Evolutionary conservation across 495 filamentous ascomycete species (phyloP).

Genomic region (Glutinoglossum americanum): DNA sequence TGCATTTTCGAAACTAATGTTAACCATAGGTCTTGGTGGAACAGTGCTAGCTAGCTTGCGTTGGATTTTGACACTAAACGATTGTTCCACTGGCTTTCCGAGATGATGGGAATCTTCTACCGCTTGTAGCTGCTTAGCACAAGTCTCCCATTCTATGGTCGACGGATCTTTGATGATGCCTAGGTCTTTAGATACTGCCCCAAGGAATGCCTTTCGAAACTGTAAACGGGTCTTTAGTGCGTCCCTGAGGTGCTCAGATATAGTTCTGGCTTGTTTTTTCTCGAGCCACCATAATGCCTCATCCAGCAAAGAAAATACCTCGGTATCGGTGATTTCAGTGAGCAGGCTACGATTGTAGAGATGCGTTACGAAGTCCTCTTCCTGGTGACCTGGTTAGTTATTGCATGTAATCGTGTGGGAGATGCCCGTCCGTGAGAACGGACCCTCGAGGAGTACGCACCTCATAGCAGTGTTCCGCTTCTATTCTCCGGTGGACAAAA

Average conservation of each 20-base stretch:
- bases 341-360: slow-evolving; percentile 65
- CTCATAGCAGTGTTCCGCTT: slow-evolving; percentile 69
- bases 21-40: slow-evolving; percentile 75
- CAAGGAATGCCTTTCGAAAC: slow-evolving; percentile 41
- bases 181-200: slow-evolving; percentile 24
- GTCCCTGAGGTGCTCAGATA: slow-evolving; percentile 27
- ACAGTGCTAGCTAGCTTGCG: slow-evolving; percentile 76
- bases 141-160: slow-evolving; percentile 20
- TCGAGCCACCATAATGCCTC: slow-evolving; percentile 35
- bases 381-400: slow-evolving; percentile 24
- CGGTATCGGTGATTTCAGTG: slow-evolving; percentile 31
- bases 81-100: slow-evolving; percentile 44
- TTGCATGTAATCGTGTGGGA: neutral
- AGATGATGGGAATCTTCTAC: slow-evolving; percentile 34
- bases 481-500: slow-evolving; percentile 52
- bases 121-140: slow-evolving; percentile 23
- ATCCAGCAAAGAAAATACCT: slow-evolving; percentile 37
- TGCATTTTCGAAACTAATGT: slow-evolving; percentile 49
- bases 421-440: neutral
- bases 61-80: slow-evolving; percentile 83
- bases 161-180: slow-evolving; percentile 17
- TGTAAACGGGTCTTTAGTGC: slow-evolving; percentile 42
- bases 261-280: slow-evolving; percentile 16
- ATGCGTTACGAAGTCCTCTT: slow-evolving; percentile 89
- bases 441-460: slow-evolving; percentile 21